A percentile compares a stretch with the other conserved stretches of the same genome.
phyloP scores from a whole-genome alignment of 2,329 filamentous ascomycete species.

The Aspergillus pseudonomiae region DNA sequence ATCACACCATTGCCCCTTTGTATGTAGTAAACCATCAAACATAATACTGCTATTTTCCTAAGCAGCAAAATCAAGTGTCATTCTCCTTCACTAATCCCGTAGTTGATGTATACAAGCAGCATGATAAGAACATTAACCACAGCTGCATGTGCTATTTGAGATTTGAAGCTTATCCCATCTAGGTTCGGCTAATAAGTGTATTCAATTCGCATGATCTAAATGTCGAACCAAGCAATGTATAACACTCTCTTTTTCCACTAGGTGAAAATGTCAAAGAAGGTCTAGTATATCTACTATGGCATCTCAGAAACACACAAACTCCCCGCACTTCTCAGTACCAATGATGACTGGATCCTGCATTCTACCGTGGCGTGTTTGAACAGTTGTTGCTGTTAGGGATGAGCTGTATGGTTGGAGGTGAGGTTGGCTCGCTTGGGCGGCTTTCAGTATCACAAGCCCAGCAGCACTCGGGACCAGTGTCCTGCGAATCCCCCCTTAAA shows the following conservation, averaged over 20 bases:
- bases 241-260: background rate
- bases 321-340: background rate
- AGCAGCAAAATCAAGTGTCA: background rate
- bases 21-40: background rate
- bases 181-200: background rate
- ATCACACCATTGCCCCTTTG: background rate
- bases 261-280: background rate
- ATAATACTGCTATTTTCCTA: background rate
- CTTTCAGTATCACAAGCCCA: background rate
- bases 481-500: background rate
- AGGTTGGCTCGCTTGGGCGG: background rate
- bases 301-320: background rate
- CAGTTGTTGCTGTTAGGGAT: background rate
- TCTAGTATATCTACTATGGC: background rate
- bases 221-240: background rate
- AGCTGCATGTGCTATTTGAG: background rate
- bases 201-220: background rate
- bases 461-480: background rate
- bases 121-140: background rate
- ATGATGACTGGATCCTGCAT: background rate
- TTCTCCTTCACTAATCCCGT: background rate
- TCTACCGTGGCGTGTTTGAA: background rate
- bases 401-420: background rate
- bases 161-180: background rate
- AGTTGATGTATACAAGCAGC: background rate